A percentile compares a stretch with the other conserved stretches of the same genome.
phyloP scores from a whole-genome alignment of 768 basidiomycete genomes.

The Calocybe indica region DNA sequence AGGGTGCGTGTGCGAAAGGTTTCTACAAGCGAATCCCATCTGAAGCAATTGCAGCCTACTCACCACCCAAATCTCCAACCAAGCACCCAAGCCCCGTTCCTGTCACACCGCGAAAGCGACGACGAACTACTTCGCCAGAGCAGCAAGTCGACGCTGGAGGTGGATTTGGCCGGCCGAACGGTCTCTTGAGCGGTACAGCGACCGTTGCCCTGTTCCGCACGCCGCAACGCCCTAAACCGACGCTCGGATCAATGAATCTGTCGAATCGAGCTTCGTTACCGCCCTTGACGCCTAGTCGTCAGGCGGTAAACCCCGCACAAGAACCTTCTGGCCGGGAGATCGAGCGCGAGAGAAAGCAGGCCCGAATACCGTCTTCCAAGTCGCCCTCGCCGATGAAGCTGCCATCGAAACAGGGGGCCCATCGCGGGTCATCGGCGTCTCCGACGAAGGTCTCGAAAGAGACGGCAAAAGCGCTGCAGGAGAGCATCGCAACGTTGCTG shows the following conservation, averaged over 20 bases:
- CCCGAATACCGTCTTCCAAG: constrained; percentile 53
- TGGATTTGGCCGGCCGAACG: constrained; percentile 11
- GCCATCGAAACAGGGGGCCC: constrained; percentile 11
- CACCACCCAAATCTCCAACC: background rate
- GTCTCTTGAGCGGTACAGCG: constrained; percentile 7
- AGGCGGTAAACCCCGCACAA: constrained; percentile 4
- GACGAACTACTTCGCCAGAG: constrained; percentile 7
- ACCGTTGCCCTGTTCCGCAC: constrained; percentile 7
- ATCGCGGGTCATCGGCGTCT: constrained; percentile 22
- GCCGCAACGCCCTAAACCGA: constrained; percentile 9
- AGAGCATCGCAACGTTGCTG: constrained; percentile 61
- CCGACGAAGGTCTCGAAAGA: constrained; percentile 41
- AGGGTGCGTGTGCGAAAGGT: background rate
- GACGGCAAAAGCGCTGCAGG: constrained; percentile 55
- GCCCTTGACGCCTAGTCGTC: constrained; percentile 1
- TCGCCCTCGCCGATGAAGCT: constrained; percentile 52
- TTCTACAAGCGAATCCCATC: background rate
- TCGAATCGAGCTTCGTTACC: background rate
- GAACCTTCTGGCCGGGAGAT: constrained; percentile 16
- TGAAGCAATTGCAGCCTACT: background rate
- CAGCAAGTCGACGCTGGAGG: constrained; percentile 1
- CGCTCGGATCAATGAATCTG: constrained; percentile 3
- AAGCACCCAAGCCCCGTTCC: constrained; percentile 1
- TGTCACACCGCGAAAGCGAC: constrained; percentile 1
- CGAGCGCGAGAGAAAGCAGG: constrained; percentile 17